Base-by-base conservation (phyloP, 352 stramenopile species). In the Pythium apleroticum region DNA sequence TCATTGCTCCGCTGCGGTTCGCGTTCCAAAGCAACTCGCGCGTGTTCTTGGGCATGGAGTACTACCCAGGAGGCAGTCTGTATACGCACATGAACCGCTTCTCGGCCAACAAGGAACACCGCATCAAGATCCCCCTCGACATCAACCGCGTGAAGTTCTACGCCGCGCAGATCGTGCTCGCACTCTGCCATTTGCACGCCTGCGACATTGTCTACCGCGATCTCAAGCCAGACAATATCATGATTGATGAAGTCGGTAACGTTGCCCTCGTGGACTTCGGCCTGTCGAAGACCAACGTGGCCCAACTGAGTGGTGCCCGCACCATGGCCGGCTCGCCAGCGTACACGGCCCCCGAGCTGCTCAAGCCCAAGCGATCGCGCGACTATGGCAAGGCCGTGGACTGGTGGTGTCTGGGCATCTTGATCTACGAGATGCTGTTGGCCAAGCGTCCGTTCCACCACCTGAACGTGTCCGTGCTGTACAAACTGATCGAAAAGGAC, bases 181-280 rank as follows among this genome's bases (percentile, higher is more conserved):
- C 88, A 28, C 76, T 98, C 31, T 95, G 86, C 37, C 90, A 97
- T 65, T 57, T 98, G 17, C 94, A 98, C 71, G 84, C 90, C 12
- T 94, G 87, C 55, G 90, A 98, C 75, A 97, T 98, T 69, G 90
- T 98, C 14, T 98, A 98, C 73, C 86, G 84, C 55, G 96, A 99
- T 62, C 70, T 98, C 22, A 99, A 99, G 63, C 96, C 96, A 2
- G 93, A 98, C 66, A 98, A 98, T 72, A 91, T 98, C 52, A 96
- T 98, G 74, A 88, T 98, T 50, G 95, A 98, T 69, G 79, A 93
- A 10, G 88, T 96, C 35, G 95, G 93, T 48, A 97, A 98, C 71
- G 80, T 98, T 22, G 89, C 91, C n/a, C 71, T 98, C 11, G 95
- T 97, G 2, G 95, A 98, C 63, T 98, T 98, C 68, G 95, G 95